These are phyloP conservation scores for Trichoderma afroharzianum DNA, from an alignment of 2,329 filamentous ascomycete species.

Conservation along the genomic window DNA sequence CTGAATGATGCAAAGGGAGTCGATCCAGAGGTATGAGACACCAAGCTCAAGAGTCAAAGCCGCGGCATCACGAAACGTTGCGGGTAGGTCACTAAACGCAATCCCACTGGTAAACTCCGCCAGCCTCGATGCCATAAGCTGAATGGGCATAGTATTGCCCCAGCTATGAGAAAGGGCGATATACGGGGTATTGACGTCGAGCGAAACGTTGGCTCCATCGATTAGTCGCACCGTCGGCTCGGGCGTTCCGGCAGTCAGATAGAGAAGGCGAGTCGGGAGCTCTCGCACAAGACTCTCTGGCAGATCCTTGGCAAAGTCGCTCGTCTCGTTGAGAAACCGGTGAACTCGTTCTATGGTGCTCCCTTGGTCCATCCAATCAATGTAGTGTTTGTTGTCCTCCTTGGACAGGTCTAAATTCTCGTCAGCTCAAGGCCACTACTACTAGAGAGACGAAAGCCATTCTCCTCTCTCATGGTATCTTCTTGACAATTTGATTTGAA, in stretches of 20 bases:
- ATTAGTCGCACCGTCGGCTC: background rate
- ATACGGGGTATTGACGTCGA: background rate
- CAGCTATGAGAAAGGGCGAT: conserved; percentile 2
- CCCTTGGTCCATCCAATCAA: background rate
- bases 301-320: background rate
- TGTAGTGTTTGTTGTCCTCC: background rate
- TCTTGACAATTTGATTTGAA: background rate
- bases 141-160: conserved; percentile 5
- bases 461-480: background rate
- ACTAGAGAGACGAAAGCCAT: background rate
- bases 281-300: background rate
- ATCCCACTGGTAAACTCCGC: background rate
- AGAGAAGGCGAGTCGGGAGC: background rate
- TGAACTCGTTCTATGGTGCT: background rate
- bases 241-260: background rate
- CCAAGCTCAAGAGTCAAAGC: background rate
- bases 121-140: background rate
- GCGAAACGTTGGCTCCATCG: background rate
- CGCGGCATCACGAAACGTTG: background rate
- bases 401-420: background rate
- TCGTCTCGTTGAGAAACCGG: background rate
- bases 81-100: background rate
- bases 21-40: conserved; percentile 1
- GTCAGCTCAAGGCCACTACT: background rate
- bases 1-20: conserved; percentile 5